A percentile compares a stretch with the other conserved stretches of the same genome.
phyloP scores from a whole-genome alignment of 805 yeast species.

The Geotrichum ghanense region DNA sequence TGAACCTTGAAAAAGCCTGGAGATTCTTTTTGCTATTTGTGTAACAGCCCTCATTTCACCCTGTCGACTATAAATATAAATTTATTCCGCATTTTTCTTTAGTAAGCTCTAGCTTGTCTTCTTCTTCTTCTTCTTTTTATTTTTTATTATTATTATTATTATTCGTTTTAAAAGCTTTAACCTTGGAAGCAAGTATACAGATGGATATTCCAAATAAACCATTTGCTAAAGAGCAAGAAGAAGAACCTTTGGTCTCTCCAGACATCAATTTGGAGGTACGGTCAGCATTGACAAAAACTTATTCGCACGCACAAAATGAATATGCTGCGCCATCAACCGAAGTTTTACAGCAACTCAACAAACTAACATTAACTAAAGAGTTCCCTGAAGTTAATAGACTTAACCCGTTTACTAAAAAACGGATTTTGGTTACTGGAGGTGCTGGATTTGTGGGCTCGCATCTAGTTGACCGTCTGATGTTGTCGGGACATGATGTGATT shows the following conservation, averaged over 20 bases:
- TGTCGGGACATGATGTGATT: conserved; percentile 19
- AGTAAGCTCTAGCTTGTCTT: too few relatives aligned
- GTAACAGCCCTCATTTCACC: too few relatives aligned
- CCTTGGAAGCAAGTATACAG: too few relatives aligned
- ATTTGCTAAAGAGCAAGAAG: background rate
- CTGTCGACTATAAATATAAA: too few relatives aligned
- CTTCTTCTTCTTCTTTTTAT: too few relatives aligned
- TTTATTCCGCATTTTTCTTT: too few relatives aligned
- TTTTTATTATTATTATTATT: too few relatives aligned
- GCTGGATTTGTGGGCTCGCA: conserved; percentile 22
- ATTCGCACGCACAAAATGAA: background rate
- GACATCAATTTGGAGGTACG: background rate
- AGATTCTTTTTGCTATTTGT: too few relatives aligned
- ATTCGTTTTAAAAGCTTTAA: too few relatives aligned
- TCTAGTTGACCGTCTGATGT: conserved; percentile 19
- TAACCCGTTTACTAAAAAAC: conserved; percentile 19
- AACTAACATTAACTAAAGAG: background rate
- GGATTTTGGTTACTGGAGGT: conserved; percentile 20
- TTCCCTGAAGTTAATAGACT: conserved; percentile 16
- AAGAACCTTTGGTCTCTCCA: background rate
- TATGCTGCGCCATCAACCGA: background rate
- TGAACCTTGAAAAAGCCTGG: too few relatives aligned
- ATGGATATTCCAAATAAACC: background rate
- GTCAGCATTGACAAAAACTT: background rate
- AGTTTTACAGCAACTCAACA: background rate